Evolutionary conservation across 208 protist genomes (phyloP).

Genomic region (Herpetomonas samuelpessoai): DNA sequence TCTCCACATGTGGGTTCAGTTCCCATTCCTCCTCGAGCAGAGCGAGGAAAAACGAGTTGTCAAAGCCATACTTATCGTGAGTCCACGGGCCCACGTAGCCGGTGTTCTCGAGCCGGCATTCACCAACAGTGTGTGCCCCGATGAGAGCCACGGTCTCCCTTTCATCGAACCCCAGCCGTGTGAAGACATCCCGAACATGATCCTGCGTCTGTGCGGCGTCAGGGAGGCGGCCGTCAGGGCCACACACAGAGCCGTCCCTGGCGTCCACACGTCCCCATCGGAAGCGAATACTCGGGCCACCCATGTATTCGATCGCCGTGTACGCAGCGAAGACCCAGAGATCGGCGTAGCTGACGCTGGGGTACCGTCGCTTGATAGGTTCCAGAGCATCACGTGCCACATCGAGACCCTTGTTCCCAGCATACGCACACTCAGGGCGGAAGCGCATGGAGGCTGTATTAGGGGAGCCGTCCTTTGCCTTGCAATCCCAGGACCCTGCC

Average conservation of each 20-base stretch:
- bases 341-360: constrained; percentile 90
- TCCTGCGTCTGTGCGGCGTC: constrained; percentile 70
- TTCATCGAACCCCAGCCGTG: constrained; percentile 91
- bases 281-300: constrained; percentile 84
- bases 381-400: constrained; percentile 76
- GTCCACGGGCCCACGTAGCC: constrained; percentile 93
- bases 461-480: constrained; percentile 50
- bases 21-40: constrained; percentile 88
- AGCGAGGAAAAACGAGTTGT: constrained; percentile 91
- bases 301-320: constrained; percentile 93
- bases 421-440: constrained; percentile 64
- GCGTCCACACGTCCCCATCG: constrained; percentile 81
- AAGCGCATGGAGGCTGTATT: constrained; percentile 83
- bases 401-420: constrained; percentile 87
- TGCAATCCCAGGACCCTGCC: constrained; percentile 63
- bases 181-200: constrained; percentile 88
- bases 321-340: constrained; percentile 88
- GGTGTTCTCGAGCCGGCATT: constrained; percentile 81
- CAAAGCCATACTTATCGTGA: constrained; percentile 81
- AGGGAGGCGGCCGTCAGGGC: constrained; percentile 85
- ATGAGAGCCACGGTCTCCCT: constrained; percentile 93
- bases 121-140: constrained; percentile 91
- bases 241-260: constrained; percentile 58
- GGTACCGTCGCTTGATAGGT: constrained; percentile 84
- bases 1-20: constrained; percentile 38